A percentile compares a stretch with the other conserved stretches of the same genome.
Conservation (phyloP, 495 filamentous ascomycete genomes). For the Bombardia bombarda region DNA sequence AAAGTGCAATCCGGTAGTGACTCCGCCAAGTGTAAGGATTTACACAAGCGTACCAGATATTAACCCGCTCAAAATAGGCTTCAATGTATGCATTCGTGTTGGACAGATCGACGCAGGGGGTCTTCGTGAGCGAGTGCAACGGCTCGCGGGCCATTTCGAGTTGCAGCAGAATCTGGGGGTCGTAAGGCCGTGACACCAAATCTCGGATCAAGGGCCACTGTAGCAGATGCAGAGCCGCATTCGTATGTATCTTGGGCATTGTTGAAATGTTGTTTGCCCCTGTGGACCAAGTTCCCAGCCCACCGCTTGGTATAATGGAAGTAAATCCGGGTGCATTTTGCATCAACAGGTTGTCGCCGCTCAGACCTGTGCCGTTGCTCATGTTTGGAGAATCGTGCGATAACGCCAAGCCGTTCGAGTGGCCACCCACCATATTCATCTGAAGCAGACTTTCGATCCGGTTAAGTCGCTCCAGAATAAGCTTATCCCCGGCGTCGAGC, state of each 20-base stretch:
- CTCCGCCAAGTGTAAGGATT: conserved; percentile 76
- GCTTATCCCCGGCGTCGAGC: conserved; percentile 76
- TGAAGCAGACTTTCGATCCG: conserved; percentile 73
- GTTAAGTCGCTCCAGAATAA: conserved; percentile 68
- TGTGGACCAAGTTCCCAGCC: conserved; percentile 63
- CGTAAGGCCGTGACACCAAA: conserved; percentile 65
- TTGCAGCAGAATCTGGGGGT: conserved; percentile 69
- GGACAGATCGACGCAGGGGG: conserved; percentile 57
- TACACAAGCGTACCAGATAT: conserved; percentile 79
- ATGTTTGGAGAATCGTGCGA: conserved; percentile 56
- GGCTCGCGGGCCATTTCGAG: conserved; percentile 76
- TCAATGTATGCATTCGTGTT: conserved; percentile 68
- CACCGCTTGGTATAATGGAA: conserved; percentile 54
- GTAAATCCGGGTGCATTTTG: conserved; percentile 35
- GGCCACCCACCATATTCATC: conserved; percentile 48
- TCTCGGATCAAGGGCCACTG: conserved; percentile 76
- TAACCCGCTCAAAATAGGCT: conserved; percentile 71
- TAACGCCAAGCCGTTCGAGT: conserved; percentile 33
- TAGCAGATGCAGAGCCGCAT: conserved; percentile 66
- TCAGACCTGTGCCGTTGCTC: conserved; percentile 60
- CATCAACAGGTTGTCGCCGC: conserved; percentile 54
- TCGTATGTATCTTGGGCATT: conserved; percentile 78
- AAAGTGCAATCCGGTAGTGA: conserved; percentile 64
- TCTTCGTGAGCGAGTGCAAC: conserved; percentile 54
- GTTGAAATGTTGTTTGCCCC: conserved; percentile 64